A percentile compares a stretch with the other conserved stretches of the same genome.
Evolutionary conservation across 805 yeast genomes (phyloP).

Genomic region (Priceomyces fermenticarens): DNA sequence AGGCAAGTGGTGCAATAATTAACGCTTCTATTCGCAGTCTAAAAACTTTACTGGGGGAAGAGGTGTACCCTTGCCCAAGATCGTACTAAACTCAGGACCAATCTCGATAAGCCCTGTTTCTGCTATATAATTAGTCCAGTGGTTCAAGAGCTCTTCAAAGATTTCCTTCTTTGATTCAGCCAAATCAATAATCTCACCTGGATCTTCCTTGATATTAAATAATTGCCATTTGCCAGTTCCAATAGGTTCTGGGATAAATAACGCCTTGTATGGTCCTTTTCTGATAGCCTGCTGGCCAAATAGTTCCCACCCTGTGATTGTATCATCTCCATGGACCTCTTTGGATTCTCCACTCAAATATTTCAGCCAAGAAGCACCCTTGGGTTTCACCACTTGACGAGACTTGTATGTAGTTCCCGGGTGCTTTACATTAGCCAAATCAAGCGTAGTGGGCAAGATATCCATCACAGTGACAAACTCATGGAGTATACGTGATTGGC

Average conservation of each 20-base stretch:
- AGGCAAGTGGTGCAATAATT: no score
- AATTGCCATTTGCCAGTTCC: slow-evolving; percentile 52
- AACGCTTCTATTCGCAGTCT: slow-evolving; percentile 1
- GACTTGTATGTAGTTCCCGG: slow-evolving; percentile 43
- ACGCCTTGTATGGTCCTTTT: slow-evolving; percentile 47
- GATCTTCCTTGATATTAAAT: slow-evolving; percentile 40
- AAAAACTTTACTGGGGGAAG: slow-evolving; percentile 1
- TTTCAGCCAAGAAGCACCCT: slow-evolving; percentile 46
- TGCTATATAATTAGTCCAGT: slow-evolving; percentile 52
- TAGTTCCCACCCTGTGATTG: slow-evolving; percentile 55
- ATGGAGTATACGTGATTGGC: slow-evolving; percentile 4
- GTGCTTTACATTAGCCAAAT: slow-evolving; percentile 43
- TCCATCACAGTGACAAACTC: slow-evolving; percentile 59
- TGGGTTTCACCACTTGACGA: slow-evolving; percentile 39
- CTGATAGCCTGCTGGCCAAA: slow-evolving; percentile 57
- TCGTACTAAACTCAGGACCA: slow-evolving; percentile 1
- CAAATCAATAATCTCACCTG: slow-evolving; percentile 52
- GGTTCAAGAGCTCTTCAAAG: slow-evolving; percentile 39
- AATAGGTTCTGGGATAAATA: slow-evolving; percentile 47
- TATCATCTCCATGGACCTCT: slow-evolving; percentile 38
- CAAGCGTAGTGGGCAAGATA: slow-evolving; percentile 54
- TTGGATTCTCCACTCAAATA: slow-evolving; percentile 28
- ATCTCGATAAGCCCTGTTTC: slow-evolving; percentile 43
- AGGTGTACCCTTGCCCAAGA: slow-evolving; percentile 1
- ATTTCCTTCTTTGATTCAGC: slow-evolving; percentile 32